A percentile compares a stretch with the other conserved stretches of the same genome.
Evolutionary conservation across 2,329 filamentous ascomycete species (phyloP).

Genomic region (Paraphaeosphaeria minitans): DNA sequence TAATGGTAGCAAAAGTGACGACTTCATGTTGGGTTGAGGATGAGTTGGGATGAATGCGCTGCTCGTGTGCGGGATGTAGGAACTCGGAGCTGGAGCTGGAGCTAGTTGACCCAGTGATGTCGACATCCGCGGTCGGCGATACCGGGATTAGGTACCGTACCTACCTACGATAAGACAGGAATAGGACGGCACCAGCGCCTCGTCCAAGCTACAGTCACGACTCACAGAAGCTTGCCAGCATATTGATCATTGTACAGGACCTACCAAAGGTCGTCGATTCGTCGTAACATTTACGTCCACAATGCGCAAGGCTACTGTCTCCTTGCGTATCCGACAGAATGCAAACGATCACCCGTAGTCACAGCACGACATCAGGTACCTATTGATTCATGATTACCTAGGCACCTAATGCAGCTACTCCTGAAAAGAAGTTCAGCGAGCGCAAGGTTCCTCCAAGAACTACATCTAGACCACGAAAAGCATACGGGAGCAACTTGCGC

Average conservation of each 20-base stretch:
- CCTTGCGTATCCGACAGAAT: too few species aligned
- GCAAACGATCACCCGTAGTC: too few species aligned
- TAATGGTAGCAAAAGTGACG: conserved; percentile 39
- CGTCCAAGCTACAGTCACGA: not conserved
- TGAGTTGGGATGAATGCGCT: conserved; percentile 7
- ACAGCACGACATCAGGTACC: too few species aligned
- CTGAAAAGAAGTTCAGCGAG: too few species aligned
- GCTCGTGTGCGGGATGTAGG: conserved; percentile 12
- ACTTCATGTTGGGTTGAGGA: conserved; percentile 36
- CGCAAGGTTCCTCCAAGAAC: too few species aligned
- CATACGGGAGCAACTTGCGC: too few species aligned
- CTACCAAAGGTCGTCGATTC: not conserved
- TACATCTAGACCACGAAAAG: too few species aligned
- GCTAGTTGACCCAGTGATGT: conserved; percentile 25
- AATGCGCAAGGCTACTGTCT: too few species aligned
- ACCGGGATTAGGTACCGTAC: too few species aligned
- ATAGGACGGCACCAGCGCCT: not conserved
- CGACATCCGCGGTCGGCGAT: conserved; percentile 21
- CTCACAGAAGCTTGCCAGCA: not conserved
- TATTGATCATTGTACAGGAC: not conserved
- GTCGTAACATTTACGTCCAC: too few species aligned
- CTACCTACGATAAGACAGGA: conserved; percentile 7
- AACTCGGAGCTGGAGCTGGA: not conserved
- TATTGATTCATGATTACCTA: too few species aligned
- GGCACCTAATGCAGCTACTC: too few species aligned